phyloP scores from a whole-genome alignment of 352 stramenopile species.

The Globisporangium camurandrum region DNA sequence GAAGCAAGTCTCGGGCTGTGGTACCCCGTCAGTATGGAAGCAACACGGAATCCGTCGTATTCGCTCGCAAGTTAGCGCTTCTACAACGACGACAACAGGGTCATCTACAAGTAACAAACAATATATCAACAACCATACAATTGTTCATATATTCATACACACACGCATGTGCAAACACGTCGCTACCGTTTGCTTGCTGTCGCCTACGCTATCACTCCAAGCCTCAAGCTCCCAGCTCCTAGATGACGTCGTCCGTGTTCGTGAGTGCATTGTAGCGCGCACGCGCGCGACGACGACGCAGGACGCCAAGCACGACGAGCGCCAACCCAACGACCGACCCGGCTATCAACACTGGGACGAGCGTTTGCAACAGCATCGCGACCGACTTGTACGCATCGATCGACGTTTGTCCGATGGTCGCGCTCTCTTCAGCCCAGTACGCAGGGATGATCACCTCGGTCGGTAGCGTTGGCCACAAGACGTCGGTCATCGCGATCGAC shows the following conservation, averaged over 20 bases:
- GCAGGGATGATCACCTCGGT: slow-evolving; percentile 50
- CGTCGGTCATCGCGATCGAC: slow-evolving; percentile 45
- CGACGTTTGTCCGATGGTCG: slow-evolving; percentile 26
- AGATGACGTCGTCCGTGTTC: too few relatives aligned
- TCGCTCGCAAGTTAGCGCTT: background rate
- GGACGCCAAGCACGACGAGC: background rate
- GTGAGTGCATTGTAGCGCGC: background rate
- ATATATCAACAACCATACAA: background rate
- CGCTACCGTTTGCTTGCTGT: too few relatives aligned
- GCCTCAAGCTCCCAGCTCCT: too few relatives aligned
- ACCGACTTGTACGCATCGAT: slow-evolving; percentile 48
- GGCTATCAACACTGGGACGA: slow-evolving; percentile 53
- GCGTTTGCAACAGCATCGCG: slow-evolving; percentile 29
- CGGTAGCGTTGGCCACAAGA: slow-evolving; percentile 43
- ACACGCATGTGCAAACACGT: too few relatives aligned
- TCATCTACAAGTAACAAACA: background rate
- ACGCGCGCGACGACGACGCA: background rate
- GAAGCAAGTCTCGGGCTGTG: background rate
- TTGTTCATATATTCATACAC: too few relatives aligned
- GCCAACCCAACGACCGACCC: slow-evolving; percentile 31
- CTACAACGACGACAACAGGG: background rate
- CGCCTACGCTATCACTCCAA: too few relatives aligned
- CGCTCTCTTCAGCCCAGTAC: slow-evolving; percentile 54
- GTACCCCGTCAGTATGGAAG: slow-evolving; percentile 3
- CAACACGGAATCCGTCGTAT: slow-evolving; percentile 3